Evolutionary conservation across 352 stramenopile genomes (phyloP), one percentile per base, ranked within the genome.

Genomic region (Globisporangium camurandrum): DNA sequence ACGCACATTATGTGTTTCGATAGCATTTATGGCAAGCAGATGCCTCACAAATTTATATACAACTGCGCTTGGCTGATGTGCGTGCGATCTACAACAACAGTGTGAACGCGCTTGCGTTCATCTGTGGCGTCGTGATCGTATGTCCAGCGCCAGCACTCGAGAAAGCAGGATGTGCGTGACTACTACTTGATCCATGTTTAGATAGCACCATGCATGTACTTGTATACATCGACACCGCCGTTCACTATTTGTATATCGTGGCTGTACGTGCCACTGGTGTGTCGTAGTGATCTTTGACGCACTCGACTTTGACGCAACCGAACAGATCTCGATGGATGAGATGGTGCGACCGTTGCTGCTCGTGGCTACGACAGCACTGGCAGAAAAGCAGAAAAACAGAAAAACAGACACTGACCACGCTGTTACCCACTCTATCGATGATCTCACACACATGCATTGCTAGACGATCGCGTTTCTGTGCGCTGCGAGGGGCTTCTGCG

Each of bases 291-390:
- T 84, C 16, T 88, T 88, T 46, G 71, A 84, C n/a, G 71, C 74
- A 8, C 67, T 88, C 34, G 77, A 88, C 54, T 88, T 88, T 59
- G 73, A 83, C 58, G 54, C 62, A 39, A 88, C 74, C 0, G 72
- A 83, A 46, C 59, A 84, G 46, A 84, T 86, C 48, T 84, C 77
- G 2, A 84, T 88, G 69, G 77, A 88, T 51, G 77, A 88, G 51
- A 85, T 86, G 77, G 70, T 85, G 19, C 4, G 27, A 0, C 16
- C 4, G 11, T 17, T 27, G 33, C 36, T 41, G 17, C 4, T 19
- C 19, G 16, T 41, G 16, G n/a, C n/a, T 41, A 6, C 10, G 4
- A n/a, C n/a, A n/a, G n/a, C n/a, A n/a, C n/a, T n/a, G n/a, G n/a
- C n/a, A n/a, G n/a, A n/a, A n/a, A n/a, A n/a, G n/a, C n/a, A n/a